These are phyloP conservation scores for Phaeomoniella chlamydospora DNA, from an alignment of 2,329 filamentous ascomycete genomes.

Conservation along the genomic window DNA sequence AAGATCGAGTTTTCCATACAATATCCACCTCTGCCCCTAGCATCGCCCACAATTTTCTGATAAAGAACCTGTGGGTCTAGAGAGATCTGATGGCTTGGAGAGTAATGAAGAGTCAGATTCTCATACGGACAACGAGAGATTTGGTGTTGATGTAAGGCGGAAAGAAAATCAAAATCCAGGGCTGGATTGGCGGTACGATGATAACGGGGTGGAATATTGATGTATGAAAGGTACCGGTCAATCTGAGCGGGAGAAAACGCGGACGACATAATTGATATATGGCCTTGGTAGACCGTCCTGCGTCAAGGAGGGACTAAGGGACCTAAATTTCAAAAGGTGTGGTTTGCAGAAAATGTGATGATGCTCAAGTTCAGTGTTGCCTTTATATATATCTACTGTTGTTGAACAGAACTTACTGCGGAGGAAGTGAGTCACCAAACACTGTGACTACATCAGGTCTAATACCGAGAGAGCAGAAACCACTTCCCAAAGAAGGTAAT, in stretches of 20 bases:
- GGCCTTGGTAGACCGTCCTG: no score
- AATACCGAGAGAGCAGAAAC: no score
- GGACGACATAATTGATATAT: constrained; percentile 3
- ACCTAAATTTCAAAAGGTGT: no score
- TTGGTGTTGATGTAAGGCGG: constrained; percentile 27
- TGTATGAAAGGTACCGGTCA: constrained; percentile 17
- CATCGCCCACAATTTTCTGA: constrained; percentile 29
- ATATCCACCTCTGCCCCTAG: constrained; percentile 38
- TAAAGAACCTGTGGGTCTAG: constrained; percentile 35
- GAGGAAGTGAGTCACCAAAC: no score
- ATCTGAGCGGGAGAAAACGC: constrained; percentile 16
- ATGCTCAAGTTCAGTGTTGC: no score
- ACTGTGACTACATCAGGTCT: no score
- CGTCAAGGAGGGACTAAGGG: no score
- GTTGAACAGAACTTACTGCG: no score
- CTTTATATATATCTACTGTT: no score
- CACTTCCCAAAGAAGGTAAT: no score
- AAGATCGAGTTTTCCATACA: constrained; percentile 46
- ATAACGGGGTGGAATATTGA: constrained; percentile 15
- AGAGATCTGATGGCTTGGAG: constrained; percentile 20
- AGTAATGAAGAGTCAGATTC: constrained; percentile 41
- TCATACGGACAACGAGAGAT: constrained; percentile 41
- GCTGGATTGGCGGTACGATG: constrained; percentile 8
- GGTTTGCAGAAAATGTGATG: no score
- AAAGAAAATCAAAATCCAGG: constrained; percentile 19